phyloP scores from a whole-genome alignment of 2,329 filamentous ascomycete genomes.

The Phaeosphaeriaceae sp. region DNA sequence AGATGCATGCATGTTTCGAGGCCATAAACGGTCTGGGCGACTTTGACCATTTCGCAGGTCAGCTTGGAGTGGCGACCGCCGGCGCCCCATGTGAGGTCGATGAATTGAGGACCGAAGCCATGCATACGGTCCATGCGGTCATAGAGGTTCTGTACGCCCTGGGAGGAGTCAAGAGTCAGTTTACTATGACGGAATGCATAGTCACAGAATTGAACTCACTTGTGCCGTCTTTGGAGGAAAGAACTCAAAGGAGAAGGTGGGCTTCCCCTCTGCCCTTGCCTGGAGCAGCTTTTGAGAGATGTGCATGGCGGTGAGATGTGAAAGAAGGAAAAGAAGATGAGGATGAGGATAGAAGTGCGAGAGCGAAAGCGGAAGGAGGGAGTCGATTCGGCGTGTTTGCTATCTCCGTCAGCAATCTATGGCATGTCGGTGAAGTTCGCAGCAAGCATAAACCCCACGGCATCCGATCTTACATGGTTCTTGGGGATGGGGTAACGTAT shows the following conservation, averaged over 20 bases:
- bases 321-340: conserved; percentile 3
- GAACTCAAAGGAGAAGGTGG: conserved; percentile 98
- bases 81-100: conserved; percentile 98
- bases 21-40: conserved; percentile 92
- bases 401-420: conserved; percentile 1
- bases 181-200: not conserved
- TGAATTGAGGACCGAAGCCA: conserved; percentile 88
- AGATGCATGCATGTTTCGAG: conserved; percentile 99
- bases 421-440: conserved; percentile 7
- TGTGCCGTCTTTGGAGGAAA: conserved; percentile 97
- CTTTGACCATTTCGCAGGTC: conserved; percentile 96
- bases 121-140: conserved; percentile 99
- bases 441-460: conserved; percentile 26
- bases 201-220: conserved; percentile 36
- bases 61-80: conserved; percentile 89
- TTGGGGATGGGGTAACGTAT: conserved; percentile 7
- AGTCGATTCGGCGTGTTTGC: not conserved
- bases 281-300: conserved; percentile 90
- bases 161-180: conserved; percentile 20
- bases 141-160: conserved; percentile 97
- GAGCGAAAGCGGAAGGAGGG: conserved; percentile 1
- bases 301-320: conserved; percentile 72
- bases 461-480: conserved; percentile 31
- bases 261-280: conserved; percentile 76
- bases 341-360: too few relatives aligned